These are phyloP conservation scores for Staphylotrichum longicolle DNA, from an alignment of 495 filamentous ascomycete genomes.

Conservation along the genomic window DNA sequence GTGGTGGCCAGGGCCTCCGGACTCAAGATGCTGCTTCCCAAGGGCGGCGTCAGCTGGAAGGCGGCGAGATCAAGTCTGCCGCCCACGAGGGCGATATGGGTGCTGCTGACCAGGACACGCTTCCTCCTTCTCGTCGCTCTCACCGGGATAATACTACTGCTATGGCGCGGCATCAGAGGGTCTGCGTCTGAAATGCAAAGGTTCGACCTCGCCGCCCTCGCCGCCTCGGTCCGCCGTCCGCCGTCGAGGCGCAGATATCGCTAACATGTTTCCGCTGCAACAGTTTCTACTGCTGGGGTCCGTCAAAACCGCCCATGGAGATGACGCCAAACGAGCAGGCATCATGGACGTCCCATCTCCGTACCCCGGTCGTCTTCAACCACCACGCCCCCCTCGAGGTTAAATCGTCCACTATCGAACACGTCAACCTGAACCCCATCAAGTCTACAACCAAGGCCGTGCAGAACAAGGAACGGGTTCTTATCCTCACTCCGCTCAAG, in stretches of 20 bases:
- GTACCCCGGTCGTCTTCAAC: constrained; percentile 94
- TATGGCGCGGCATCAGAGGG: constrained; percentile 84
- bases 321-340: constrained; percentile 89
- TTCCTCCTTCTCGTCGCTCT: constrained; percentile 74
- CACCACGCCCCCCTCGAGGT: constrained; percentile 83
- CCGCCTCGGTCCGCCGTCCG: neutral
- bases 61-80: constrained; percentile 78
- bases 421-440: constrained; percentile 81
- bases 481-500: constrained; percentile 90
- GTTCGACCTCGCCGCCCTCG: constrained; percentile 48
- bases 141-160: constrained; percentile 69
- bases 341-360: constrained; percentile 81
- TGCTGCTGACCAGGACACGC: constrained; percentile 73
- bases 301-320: constrained; percentile 86
- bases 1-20: too few species aligned
- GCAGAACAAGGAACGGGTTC: constrained; percentile 79
- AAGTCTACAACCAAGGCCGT: constrained; percentile 75
- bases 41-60: constrained; percentile 91
- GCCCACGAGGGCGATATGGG: constrained; percentile 74
- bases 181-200: constrained; percentile 89
- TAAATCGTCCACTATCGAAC: constrained; percentile 73
- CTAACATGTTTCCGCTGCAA: constrained; percentile 15
- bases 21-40: constrained; percentile 63
- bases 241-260: neutral
- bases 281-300: constrained; percentile 97